Percentiles rank a stretch among this genome's conserved stretches.
Evolutionary conservation across 1,284 basidiomycete genomes (phyloP).

Genomic region (Rhodotorula sp.): DNA sequence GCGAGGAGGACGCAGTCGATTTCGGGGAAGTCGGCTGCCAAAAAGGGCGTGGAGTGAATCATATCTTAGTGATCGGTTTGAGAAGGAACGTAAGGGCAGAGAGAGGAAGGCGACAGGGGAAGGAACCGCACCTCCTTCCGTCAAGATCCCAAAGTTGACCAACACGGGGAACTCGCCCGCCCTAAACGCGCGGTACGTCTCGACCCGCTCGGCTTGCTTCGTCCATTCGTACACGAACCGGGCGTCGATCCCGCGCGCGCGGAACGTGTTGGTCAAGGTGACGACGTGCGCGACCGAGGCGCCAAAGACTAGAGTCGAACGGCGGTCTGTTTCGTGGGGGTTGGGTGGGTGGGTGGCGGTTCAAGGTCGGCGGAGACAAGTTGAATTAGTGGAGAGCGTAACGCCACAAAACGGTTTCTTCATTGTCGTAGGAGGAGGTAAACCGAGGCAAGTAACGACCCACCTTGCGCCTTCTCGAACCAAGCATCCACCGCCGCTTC

Average conservation of each 20-base stretch:
- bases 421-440: neutral
- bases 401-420: too few species aligned
- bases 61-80: too few species aligned
- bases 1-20: constrained; percentile 87
- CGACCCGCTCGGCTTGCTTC: constrained; percentile 65
- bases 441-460: neutral
- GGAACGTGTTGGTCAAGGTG: constrained; percentile 55
- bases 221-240: constrained; percentile 68
- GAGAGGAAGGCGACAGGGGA: neutral
- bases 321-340: constrained; percentile 55
- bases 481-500: constrained; percentile 73
- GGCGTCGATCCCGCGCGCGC: constrained; percentile 77
- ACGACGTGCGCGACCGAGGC: constrained; percentile 71
- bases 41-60: constrained; percentile 56
- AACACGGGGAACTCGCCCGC: constrained; percentile 77
- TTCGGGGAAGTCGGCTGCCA: constrained; percentile 30
- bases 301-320: constrained; percentile 87
- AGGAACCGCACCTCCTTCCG: constrained; percentile 62
- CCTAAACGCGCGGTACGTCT: constrained; percentile 68
- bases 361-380: too few species aligned
- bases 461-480: constrained; percentile 71
- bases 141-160: constrained; percentile 88
- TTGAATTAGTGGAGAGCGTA: too few species aligned
- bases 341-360: too few species aligned
- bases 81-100: neutral